Base-by-base conservation (phyloP, 805 yeast genomes). In the Isabelozyma gotoi region DNA sequence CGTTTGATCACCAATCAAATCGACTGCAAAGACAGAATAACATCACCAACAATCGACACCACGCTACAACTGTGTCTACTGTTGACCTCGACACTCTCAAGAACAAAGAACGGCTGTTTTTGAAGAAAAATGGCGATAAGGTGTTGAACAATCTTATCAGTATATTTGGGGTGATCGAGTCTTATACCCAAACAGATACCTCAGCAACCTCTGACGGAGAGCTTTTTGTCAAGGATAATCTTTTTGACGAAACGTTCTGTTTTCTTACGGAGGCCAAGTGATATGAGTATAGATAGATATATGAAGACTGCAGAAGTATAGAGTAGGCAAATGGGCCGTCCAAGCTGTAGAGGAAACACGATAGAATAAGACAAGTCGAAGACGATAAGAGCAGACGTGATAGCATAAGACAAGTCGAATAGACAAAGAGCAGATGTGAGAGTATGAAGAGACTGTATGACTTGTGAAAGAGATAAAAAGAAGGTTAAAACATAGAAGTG, bases 141-240 rank as follows among this genome's bases (percentile, higher is more conserved):
- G 19, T 51, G 5, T 35, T 46, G 6, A 33, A 42, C 19, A 20
- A 5, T 21, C 29, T 58, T 19, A 43, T 54, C 2, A 52, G 51
- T 37, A 56, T 61, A 39, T 53, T 56, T 31, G 63, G 63, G 3
- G 44, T 45, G 5, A 41, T 53, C n/a, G 45, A 44, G 42, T 47
- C 56, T 7, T 49, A 49, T 10, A 48, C 52, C 2, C 49, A 46
- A 10, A 33, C 27, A 2, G 54, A 55, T n/a, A 10, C n/a, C 21
- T 40, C 47, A 10, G 57, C 53, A 0, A 49, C 48, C 27, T 36
- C 53, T 4, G 62, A 60, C 27, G 55, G 56, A 10, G 62, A 59
- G 21, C 57, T 51, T 31, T 50, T 48, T 35, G 31, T 50, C 11
- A 45, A 53, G 33, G 44, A 44, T 18, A 51, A 49, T 15, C 38